A percentile compares a stretch with the other conserved stretches of the same genome.
These are phyloP conservation scores for Tremella mesenterica DNA, from an alignment of 768 basidiomycete genomes.

Conservation along the genomic window DNA sequence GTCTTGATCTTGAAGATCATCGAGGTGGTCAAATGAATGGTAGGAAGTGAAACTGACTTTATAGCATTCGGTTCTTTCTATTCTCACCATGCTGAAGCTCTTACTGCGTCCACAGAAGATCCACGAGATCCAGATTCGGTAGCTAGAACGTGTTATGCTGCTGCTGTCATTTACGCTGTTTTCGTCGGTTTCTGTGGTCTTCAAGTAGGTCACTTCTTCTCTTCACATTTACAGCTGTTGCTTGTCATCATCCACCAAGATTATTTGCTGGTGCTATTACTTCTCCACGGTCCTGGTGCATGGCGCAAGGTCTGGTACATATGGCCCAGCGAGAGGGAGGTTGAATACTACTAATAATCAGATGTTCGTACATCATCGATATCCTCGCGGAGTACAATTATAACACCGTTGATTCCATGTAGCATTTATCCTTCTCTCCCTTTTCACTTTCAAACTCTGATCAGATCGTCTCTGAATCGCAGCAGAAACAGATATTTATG, in stretches of 20 bases:
- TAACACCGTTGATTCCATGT: too few species aligned
- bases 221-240: not conserved
- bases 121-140: slow-evolving; percentile 44
- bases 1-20: too few species aligned
- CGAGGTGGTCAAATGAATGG: too few species aligned
- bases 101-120: slow-evolving; percentile 45
- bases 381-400: slow-evolving; percentile 43
- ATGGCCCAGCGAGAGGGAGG: too few species aligned
- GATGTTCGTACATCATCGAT: slow-evolving; percentile 41
- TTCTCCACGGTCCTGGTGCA: not conserved
- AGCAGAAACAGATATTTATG: too few species aligned
- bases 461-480: too few species aligned
- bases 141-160: slow-evolving; percentile 45
- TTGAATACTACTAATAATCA: too few species aligned
- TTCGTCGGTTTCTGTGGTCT: slow-evolving; percentile 45
- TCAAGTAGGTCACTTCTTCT: slow-evolving; percentile 37
- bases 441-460: too few species aligned
- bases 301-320: not conserved
- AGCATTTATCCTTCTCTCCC: too few species aligned
- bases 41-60: too few species aligned
- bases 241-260: not conserved
- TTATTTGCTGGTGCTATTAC: too few species aligned
- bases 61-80: slow-evolving; percentile 42
- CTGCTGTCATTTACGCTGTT: slow-evolving; percentile 45
- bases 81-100: slow-evolving; percentile 42